Base-by-base conservation (phyloP, 2,329 filamentous ascomycete species). In the Venturia effusa region DNA sequence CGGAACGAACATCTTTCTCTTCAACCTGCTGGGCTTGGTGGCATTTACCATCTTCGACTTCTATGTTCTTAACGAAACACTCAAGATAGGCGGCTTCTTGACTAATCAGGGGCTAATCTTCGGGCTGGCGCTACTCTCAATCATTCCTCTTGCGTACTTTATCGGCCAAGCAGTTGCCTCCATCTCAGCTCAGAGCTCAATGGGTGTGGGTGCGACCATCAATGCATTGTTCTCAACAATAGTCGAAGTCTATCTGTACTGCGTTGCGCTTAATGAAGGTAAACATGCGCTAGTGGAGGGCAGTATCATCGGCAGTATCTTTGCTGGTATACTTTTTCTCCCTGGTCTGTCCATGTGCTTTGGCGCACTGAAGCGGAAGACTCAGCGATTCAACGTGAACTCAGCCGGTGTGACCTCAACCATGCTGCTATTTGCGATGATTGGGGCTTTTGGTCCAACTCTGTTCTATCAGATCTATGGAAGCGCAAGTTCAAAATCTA, bases 391-490 rank as follows among this genome's bases (percentile, higher is more conserved):
- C 82, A 99, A 99, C 73, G 92, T 94, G 67, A 91, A 88, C 71
- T 97, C 93, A 40, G 94, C 94, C 37, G 92, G 94, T 72, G 94
- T 97, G 40, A 97, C 93, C 0, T 97, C 92, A 1, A 99, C 94
- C 0, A 99, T 99, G 94, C 79, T 99, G 64, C 81, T 99, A 11
- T 99, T 99, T 73, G 93, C 94, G 30, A 89, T 96, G 45, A 94
- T 99, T 69, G 93, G 90, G 66, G 91, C 93, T 10, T 99, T 99
- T 75, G 89, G 93, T 0, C 94, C 94, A 2, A 99, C 94, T 0
- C 79, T 99, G 17, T 99, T 99, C 77, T 99, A 97, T 76, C 93
- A 99, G 72, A 96, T 99, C 67, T 97, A 97, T 74, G 95, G 94
- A 69, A 96, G 92, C 60, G 84, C 87, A 78, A 78, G 83, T 79